Evolutionary conservation across 345 rosid species (phyloP).

Genomic region (Trapa incisa): DNA sequence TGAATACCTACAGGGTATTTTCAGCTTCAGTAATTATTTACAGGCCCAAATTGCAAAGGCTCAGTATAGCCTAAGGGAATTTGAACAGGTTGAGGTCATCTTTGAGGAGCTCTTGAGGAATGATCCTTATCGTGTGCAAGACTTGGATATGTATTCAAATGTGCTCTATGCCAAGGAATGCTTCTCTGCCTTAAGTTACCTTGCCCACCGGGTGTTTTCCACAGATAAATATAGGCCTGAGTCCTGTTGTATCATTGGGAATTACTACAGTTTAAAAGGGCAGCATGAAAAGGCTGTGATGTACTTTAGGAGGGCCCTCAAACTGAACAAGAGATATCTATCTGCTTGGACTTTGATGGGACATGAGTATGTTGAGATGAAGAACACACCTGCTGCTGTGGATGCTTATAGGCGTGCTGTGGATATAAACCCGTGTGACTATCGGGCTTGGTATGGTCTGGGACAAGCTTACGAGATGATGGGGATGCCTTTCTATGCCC

Average conservation of each 20-base stretch:
- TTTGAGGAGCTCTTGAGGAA: conserved; percentile 79
- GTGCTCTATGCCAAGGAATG: conserved; percentile 91
- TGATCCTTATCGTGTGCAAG: conserved; percentile 84
- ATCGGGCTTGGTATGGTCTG: conserved; percentile 94
- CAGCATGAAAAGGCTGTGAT: conserved; percentile 84
- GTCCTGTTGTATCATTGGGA: conserved; percentile 93
- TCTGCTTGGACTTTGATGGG: conserved; percentile 99
- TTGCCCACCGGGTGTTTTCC: conserved; percentile 76
- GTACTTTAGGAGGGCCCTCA: conserved; percentile 95
- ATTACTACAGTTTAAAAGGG: conserved; percentile 93
- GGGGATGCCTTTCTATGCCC: conserved; percentile 88
- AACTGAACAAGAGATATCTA: conserved; percentile 70
- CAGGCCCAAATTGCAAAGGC: conserved; percentile 95
- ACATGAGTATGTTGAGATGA: conserved; percentile 94
- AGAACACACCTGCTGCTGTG: conserved; percentile 87
- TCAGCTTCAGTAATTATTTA: conserved; percentile 69
- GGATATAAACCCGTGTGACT: conserved; percentile 77
- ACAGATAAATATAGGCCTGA: conserved; percentile 94
- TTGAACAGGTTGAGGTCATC: conserved; percentile 87
- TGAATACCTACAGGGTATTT: conserved; percentile 56
- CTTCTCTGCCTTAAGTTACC: conserved; percentile 76
- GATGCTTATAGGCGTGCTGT: conserved; percentile 96
- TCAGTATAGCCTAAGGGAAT: conserved; percentile 81
- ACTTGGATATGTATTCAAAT: conserved; percentile 95
- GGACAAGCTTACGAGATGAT: conserved; percentile 98